A percentile compares a stretch with the other conserved stretches of the same genome.
phyloP scores from a whole-genome alignment of 495 filamentous ascomycete species.

The Sabuloglossum arenarium region DNA sequence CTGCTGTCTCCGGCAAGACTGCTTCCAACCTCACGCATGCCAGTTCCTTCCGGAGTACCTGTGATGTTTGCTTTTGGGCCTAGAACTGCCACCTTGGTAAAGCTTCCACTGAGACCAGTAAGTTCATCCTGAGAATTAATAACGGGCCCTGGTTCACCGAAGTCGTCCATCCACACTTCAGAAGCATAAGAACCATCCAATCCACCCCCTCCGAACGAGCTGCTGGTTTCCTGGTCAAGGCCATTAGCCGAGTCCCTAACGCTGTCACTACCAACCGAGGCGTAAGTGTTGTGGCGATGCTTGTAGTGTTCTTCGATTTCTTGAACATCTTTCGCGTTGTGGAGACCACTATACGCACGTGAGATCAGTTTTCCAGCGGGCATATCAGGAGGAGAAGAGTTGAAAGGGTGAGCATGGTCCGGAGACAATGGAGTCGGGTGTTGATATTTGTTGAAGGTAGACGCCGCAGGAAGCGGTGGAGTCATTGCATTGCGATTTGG shows the following conservation, averaged over 20 bases:
- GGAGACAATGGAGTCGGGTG: constrained; percentile 4
- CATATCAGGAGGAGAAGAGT: constrained; percentile 1
- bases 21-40: constrained; percentile 17
- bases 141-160: not conserved
- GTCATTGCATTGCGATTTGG: constrained; percentile 6
- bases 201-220: not conserved
- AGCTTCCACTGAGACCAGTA: constrained; percentile 1
- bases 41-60: constrained; percentile 14
- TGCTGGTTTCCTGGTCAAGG: not conserved
- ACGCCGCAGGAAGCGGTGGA: not conserved
- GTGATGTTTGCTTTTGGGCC: constrained; percentile 16
- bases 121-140: not conserved
- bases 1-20: constrained; percentile 15
- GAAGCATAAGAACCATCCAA: not conserved
- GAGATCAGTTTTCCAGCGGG: not conserved
- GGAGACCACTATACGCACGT: not conserved
- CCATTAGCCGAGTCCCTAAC: not conserved
- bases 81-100: constrained; percentile 13
- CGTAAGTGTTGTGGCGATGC: not conserved
- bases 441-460: not conserved
- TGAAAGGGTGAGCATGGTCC: constrained; percentile 5
- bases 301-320: not conserved
- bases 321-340: not conserved
- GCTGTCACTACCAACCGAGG: not conserved
- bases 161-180: not conserved